Evolutionary conservation across 2,329 filamentous ascomycete genomes (phyloP).

Genomic region (Pestalotiopsis sp.): DNA sequence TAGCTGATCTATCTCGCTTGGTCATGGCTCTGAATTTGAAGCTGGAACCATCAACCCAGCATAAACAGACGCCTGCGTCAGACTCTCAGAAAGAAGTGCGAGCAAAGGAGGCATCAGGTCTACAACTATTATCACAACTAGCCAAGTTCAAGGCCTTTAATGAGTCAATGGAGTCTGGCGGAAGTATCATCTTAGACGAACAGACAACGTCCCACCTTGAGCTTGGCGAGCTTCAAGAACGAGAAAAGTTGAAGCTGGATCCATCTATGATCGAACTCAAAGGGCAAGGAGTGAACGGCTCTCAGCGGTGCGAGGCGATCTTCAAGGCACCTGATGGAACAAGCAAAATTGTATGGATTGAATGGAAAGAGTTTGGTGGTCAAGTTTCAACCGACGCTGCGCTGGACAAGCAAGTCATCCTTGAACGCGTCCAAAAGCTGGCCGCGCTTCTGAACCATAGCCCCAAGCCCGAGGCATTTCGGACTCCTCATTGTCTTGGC

Average conservation of each 20-base stretch:
- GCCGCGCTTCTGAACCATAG: conserved; percentile 49
- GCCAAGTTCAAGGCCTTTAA: conserved; percentile 57
- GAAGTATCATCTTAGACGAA: conserved; percentile 35
- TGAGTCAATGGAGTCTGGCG: conserved; percentile 43
- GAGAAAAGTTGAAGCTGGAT: conserved; percentile 36
- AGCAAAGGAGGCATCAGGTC: conserved; percentile 40
- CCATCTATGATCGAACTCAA: conserved; percentile 37
- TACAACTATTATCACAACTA: conserved; percentile 44
- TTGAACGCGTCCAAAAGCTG: conserved; percentile 48
- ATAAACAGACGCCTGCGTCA: conserved; percentile 32
- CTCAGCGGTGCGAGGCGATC: conserved; percentile 41
- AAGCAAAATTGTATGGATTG: conserved; percentile 46
- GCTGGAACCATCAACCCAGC: conserved; percentile 32
- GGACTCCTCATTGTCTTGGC: conserved; percentile 52
- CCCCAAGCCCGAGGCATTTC: conserved; percentile 51
- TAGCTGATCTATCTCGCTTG: conserved; percentile 46
- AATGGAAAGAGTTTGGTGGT: conserved; percentile 53
- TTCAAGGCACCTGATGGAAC: conserved; percentile 36
- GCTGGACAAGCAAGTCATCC: conserved; percentile 43
- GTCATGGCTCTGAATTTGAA: conserved; percentile 49
- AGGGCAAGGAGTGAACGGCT: conserved; percentile 25
- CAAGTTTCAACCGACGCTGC: conserved; percentile 33
- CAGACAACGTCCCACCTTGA: conserved; percentile 40
- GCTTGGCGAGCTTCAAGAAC: conserved; percentile 36
- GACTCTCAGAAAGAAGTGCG: conserved; percentile 28